phyloP scores from a whole-genome alignment of 2,329 filamentous ascomycete genomes.

The Nannizziopsis barbatae region DNA sequence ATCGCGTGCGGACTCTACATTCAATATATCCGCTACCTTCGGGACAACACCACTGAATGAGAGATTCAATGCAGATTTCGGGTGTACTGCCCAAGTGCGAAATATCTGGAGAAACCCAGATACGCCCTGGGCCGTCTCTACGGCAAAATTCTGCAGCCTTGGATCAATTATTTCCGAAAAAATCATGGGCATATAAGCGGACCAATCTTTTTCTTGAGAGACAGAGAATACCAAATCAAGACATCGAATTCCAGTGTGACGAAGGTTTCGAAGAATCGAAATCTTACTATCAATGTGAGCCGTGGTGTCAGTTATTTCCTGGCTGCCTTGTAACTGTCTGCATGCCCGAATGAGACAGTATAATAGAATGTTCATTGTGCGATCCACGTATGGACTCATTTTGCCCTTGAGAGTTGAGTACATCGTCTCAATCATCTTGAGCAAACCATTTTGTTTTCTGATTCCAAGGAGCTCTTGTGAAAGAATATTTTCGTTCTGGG shows the following conservation, averaged over 20 bases:
- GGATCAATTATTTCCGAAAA: conserved; percentile 66
- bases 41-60: conserved; percentile 51
- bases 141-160: conserved; percentile 63
- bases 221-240: conserved; percentile 67
- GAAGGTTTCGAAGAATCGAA: conserved; percentile 39
- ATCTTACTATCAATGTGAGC: conserved; percentile 23
- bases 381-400: conserved; percentile 55
- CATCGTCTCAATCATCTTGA: conserved; percentile 83
- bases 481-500: conserved; percentile 45
- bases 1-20: conserved; percentile 63
- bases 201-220: conserved; percentile 60
- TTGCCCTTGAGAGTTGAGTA: conserved; percentile 71
- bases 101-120: conserved; percentile 74
- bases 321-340: conserved; percentile 34
- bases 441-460: conserved; percentile 77
- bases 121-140: conserved; percentile 79
- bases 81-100: conserved; percentile 63
- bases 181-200: conserved; percentile 56
- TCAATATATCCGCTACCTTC: conserved; percentile 61
- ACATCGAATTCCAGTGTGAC: conserved; percentile 61
- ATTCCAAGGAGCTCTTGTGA: conserved; percentile 49
- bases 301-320: conserved; percentile 12
- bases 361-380: conserved; percentile 63
- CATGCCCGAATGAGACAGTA: conserved; percentile 68
- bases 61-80: conserved; percentile 58